A percentile compares a stretch with the other conserved stretches of the same genome.
Conservation (phyloP, 352 stramenopile genomes). For the Globisporangium lucens region DNA sequence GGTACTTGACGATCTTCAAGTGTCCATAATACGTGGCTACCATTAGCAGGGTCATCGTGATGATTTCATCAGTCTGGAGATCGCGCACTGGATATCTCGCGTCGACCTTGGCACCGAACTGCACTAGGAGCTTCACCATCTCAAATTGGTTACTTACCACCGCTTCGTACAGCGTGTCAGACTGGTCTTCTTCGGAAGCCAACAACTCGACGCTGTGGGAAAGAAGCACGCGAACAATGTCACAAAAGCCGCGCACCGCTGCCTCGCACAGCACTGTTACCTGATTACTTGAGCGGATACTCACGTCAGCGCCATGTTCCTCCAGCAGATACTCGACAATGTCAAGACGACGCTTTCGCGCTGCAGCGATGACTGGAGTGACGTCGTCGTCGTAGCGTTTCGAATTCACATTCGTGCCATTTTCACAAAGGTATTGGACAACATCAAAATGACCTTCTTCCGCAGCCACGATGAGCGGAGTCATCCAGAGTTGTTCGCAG, state of each 20-base stretch:
- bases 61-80: background rate
- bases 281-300: background rate
- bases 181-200: background rate
- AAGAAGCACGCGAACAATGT: slow-evolving; percentile 3
- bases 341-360: background rate
- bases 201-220: background rate
- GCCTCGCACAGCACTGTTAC: background rate
- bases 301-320: background rate
- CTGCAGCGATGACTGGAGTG: background rate
- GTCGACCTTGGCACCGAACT: background rate
- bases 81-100: background rate
- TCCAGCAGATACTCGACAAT: slow-evolving; percentile 8
- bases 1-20: background rate
- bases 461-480: background rate
- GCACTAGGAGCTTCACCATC: slow-evolving; percentile 1
- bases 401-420: background rate
- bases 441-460: background rate
- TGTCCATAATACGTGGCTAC: background rate
- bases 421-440: slow-evolving; percentile 7
- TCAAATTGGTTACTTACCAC: background rate
- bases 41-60: background rate
- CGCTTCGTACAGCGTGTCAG: background rate
- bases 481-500: background rate
- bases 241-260: background rate
- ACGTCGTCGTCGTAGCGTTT: background rate